Evolutionary conservation across 305 asterid genomes (phyloP).

Genomic region (Ilex paraguariensis): DNA sequence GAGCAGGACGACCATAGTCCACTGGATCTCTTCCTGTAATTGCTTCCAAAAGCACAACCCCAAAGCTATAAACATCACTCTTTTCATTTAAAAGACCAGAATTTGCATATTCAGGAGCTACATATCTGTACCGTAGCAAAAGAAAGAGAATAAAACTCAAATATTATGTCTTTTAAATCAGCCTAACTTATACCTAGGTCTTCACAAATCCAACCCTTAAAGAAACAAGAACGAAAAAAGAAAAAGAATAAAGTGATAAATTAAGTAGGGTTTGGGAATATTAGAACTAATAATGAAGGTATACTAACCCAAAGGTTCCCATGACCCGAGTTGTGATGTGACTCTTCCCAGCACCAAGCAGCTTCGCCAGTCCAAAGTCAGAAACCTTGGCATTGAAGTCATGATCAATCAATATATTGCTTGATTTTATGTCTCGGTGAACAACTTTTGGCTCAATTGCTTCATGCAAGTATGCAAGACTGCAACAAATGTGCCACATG

Average conservation of each 20-base stretch:
- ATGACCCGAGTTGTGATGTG: slow-evolving; percentile 92
- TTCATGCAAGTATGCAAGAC: slow-evolving; percentile 92
- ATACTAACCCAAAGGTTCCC: slow-evolving; percentile 94
- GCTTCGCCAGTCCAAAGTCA: slow-evolving; percentile 91
- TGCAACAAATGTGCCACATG: slow-evolving; percentile 23
- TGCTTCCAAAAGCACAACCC: slow-evolving; percentile 80
- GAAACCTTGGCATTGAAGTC: slow-evolving; percentile 92
- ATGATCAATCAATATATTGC: slow-evolving; percentile 88
- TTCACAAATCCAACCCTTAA: neutral
- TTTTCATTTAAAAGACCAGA: slow-evolving; percentile 87
- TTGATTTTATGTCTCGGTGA: slow-evolving; percentile 87
- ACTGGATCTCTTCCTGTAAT: slow-evolving; percentile 95
- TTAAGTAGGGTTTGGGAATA: no score
- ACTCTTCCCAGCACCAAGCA: slow-evolving; percentile 91
- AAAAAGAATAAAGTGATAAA: neutral
- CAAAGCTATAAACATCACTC: slow-evolving; percentile 93
- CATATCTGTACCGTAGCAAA: slow-evolving; percentile 45
- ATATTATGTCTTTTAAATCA: neutral
- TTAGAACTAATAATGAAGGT: no score
- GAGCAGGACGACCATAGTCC: slow-evolving; percentile 87
- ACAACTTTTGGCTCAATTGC: slow-evolving; percentile 96
- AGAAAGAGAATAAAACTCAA: neutral
- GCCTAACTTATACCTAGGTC: neutral
- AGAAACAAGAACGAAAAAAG: neutral
- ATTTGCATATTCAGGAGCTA: slow-evolving; percentile 97